These are phyloP conservation scores for Citrus hindsii DNA, from an alignment of 345 rosid genomes.

Conservation along the genomic window DNA sequence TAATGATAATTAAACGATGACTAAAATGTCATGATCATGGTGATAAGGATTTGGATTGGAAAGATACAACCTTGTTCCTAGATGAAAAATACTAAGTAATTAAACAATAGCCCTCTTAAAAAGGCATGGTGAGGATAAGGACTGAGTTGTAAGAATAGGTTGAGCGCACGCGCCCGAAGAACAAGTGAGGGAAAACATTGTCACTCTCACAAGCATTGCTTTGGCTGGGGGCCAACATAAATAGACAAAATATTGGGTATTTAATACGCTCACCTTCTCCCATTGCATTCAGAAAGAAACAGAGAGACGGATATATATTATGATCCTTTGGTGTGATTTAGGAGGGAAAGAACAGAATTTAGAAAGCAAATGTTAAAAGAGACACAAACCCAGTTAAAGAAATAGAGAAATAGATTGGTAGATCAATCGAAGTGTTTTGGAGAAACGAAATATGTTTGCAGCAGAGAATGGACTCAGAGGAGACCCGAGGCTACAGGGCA, in stretches of 20 bases:
- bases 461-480: constrained; percentile 74
- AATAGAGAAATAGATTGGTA: neutral
- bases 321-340: neutral
- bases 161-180: neutral
- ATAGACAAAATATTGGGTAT: constrained; percentile 38
- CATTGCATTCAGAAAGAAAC: constrained; percentile 15
- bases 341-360: constrained; percentile 20
- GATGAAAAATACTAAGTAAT: too few species aligned
- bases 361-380: neutral
- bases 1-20: neutral
- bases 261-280: constrained; percentile 30
- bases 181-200: constrained; percentile 12
- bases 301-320: constrained; percentile 16
- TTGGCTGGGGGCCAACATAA: constrained; percentile 48
- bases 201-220: constrained; percentile 20
- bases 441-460: constrained; percentile 48
- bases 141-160: neutral
- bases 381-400: neutral
- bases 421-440: neutral
- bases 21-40: neutral
- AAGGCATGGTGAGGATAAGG: neutral
- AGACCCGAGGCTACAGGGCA: constrained; percentile 65
- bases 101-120: neutral
- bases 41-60: neutral
- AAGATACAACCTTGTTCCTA: neutral